Evolutionary conservation across 106 monocot genomes (phyloP).

Genomic region (Posidonia australis): DNA sequence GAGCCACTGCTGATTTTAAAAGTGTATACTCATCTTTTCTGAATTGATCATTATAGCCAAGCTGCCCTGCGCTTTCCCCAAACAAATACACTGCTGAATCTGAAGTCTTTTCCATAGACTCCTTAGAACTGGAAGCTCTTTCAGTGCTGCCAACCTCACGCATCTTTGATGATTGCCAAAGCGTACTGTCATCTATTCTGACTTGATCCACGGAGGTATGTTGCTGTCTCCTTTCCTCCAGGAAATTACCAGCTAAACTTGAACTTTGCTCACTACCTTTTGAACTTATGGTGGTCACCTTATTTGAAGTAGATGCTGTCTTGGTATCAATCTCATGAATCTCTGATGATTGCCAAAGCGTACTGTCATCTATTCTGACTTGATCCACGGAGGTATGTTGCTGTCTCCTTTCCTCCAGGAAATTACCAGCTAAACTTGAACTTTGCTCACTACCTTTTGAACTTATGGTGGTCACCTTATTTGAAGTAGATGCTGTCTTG

Average conservation of each 20-base stretch:
- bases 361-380: neutral
- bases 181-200: neutral
- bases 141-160: neutral
- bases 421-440: too few relatives aligned
- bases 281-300: neutral
- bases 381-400: neutral
- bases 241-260: neutral
- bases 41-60: neutral
- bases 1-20: neutral
- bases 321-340: neutral
- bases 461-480: neutral
- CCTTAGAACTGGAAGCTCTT: neutral
- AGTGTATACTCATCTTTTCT: neutral
- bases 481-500: conserved; percentile 4
- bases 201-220: neutral
- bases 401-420: neutral
- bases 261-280: conserved; percentile 7
- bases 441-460: too few relatives aligned
- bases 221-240: neutral
- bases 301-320: neutral
- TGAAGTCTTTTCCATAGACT: conserved; percentile 1
- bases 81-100: conserved; percentile 3
- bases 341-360: neutral
- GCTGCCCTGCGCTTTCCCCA: neutral
- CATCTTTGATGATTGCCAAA: neutral